These are phyloP conservation scores for Syncephalastrum sp. DNA, from an alignment of 371 early-diverging fungal genomes.

Conservation along the genomic window DNA sequence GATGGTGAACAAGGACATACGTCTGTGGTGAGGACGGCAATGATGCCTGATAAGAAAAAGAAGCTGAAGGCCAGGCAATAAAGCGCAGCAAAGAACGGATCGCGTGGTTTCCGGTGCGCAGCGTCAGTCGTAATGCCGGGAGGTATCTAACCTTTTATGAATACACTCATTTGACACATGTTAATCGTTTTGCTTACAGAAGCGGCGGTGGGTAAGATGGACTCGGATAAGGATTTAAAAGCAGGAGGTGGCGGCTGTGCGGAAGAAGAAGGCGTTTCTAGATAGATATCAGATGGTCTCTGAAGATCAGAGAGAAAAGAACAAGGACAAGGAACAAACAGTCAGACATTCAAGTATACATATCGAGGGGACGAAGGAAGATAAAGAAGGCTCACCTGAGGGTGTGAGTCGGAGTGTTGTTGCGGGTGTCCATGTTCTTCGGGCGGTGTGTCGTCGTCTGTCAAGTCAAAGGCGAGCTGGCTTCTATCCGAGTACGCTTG, in stretches of 20 bases:
- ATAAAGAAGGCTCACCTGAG: not conserved
- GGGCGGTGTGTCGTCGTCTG: constrained; percentile 11
- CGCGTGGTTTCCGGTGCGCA: constrained; percentile 50
- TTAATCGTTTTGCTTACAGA: constrained; percentile 22
- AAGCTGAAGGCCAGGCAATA: constrained; percentile 37
- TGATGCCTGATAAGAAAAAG: constrained; percentile 47
- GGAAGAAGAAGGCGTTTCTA: constrained; percentile 42
- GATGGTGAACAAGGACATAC: constrained; percentile 19
- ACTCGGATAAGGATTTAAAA: constrained; percentile 32
- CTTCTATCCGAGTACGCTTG: constrained; percentile 47
- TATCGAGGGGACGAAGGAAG: not conserved
- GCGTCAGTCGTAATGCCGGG: constrained; percentile 25
- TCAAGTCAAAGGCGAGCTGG: constrained; percentile 39
- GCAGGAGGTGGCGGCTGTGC: not conserved
- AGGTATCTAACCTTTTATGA: constrained; percentile 34
- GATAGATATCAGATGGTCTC: constrained; percentile 61
- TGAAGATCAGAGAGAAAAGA: constrained; percentile 14
- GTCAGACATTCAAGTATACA: no score
- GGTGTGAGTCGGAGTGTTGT: constrained; percentile 17
- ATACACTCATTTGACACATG: not conserved
- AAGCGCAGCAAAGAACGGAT: constrained; percentile 52
- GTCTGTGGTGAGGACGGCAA: constrained; percentile 52
- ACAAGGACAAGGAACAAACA: not conserved
- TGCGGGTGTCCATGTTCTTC: constrained; percentile 11
- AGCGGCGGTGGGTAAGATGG: constrained; percentile 39